Conservation (phyloP, 2,329 filamentous ascomycete species). For the Phyllosticta citrichinensis region DNA sequence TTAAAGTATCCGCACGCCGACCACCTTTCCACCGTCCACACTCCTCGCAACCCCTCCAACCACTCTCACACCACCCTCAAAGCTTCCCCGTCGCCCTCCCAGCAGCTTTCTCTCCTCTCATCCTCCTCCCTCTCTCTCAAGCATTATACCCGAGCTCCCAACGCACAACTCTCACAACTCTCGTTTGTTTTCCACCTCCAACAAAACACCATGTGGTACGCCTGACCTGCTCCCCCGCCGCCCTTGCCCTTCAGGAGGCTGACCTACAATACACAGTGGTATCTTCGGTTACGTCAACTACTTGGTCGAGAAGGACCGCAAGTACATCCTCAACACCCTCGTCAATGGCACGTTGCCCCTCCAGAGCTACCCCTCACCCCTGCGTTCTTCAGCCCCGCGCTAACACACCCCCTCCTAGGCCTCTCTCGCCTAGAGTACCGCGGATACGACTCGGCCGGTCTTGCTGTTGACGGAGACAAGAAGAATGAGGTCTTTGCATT, state of each 20-base stretch:
- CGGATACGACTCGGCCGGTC: conserved; percentile 94
- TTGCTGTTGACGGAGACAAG: conserved; percentile 95
- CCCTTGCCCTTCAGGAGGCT: background rate
- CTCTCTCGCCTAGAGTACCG: conserved; percentile 95
- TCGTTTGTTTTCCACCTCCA: conserved; percentile 8
- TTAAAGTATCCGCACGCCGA: background rate
- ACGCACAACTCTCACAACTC: background rate
- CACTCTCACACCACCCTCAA: conserved; percentile 6
- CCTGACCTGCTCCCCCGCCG: background rate
- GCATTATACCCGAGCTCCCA: conserved; percentile 3
- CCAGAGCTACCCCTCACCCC: conserved; percentile 8
- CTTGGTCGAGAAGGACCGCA: conserved; percentile 96
- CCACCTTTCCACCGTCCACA: background rate
- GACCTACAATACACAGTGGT: conserved; percentile 47
- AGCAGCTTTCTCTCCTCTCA: background rate
- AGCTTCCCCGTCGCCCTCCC: conserved; percentile 2
- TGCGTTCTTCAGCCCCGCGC: conserved; percentile 7
- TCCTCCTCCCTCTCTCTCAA: conserved; percentile 2
- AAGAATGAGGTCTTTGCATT: conserved; percentile 95
- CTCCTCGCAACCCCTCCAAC: background rate
- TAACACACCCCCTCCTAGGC: conserved; percentile 44
- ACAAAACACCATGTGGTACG: conserved; percentile 9
- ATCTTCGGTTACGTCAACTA: conserved; percentile 99
- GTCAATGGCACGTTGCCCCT: conserved; percentile 66
- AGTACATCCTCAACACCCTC: conserved; percentile 89